phyloP scores from a whole-genome alignment of 2,329 filamentous ascomycete species.

The Monosporascus cannonballus region DNA sequence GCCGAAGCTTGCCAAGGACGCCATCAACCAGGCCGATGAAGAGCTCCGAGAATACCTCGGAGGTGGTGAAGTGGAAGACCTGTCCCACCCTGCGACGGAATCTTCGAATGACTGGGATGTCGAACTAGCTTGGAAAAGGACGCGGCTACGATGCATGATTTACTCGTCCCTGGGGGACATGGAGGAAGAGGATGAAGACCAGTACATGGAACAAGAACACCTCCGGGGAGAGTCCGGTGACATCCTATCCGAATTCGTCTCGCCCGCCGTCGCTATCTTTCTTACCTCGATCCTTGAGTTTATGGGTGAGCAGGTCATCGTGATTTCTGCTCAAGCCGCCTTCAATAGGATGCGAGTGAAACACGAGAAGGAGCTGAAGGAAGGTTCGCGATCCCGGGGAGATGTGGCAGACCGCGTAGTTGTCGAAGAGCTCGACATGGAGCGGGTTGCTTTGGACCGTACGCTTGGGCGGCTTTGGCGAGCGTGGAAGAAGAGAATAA shows the following conservation, averaged over 20 bases:
- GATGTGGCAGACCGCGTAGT: slow-evolving; percentile 60
- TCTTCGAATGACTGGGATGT: slow-evolving; percentile 69
- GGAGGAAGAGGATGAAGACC: slow-evolving; percentile 96
- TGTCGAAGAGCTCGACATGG: slow-evolving; percentile 89
- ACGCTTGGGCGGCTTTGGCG: slow-evolving; percentile 88
- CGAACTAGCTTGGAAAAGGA: slow-evolving; percentile 91
- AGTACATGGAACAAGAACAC: slow-evolving; percentile 75
- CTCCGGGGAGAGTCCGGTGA: slow-evolving; percentile 54
- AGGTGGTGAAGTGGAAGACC: slow-evolving; percentile 68
- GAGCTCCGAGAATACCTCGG: slow-evolving; percentile 85
- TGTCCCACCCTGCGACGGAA: slow-evolving; percentile 45
- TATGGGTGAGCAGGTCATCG: slow-evolving; percentile 82
- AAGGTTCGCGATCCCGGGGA: slow-evolving; percentile 38
- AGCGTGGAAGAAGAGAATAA: slow-evolving; percentile 84
- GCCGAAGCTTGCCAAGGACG: slow-evolving; percentile 79
- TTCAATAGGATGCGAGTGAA: slow-evolving; percentile 59
- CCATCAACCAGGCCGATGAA: slow-evolving; percentile 75
- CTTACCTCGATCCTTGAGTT: slow-evolving; percentile 91
- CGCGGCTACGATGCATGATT: slow-evolving; percentile 91
- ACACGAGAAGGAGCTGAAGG: slow-evolving; percentile 53
- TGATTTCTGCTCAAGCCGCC: slow-evolving; percentile 81
- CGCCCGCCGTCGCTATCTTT: slow-evolving; percentile 90
- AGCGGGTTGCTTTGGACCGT: slow-evolving; percentile 83
- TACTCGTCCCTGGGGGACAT: slow-evolving; percentile 94
- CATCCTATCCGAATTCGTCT: slow-evolving; percentile 63